phyloP scores from a whole-genome alignment of 371 early-diverging fungal genomes.

The Thermomucor indicae-seudaticae region DNA sequence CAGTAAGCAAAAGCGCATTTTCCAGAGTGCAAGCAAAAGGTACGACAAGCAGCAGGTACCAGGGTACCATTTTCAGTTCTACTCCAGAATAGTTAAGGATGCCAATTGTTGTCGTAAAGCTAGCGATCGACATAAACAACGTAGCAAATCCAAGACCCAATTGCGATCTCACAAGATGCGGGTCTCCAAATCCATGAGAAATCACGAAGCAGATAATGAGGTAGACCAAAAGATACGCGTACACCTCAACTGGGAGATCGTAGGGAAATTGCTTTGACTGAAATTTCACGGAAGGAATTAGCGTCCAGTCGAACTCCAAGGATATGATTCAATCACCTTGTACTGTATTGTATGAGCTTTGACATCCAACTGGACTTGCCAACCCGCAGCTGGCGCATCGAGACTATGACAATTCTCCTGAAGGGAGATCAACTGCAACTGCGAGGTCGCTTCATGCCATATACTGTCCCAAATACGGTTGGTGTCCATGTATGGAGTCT shows the following conservation, averaged over 20 bases:
- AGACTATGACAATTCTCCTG: background rate
- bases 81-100: conserved; percentile 16
- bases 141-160: conserved; percentile 65
- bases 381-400: background rate
- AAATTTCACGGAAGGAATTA: background rate
- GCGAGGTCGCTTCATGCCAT: conserved; percentile 32
- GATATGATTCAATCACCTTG: conserved; percentile 18
- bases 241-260: conserved; percentile 7
- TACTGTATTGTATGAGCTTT: conserved; percentile 18
- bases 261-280: conserved; percentile 13
- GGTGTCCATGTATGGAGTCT: conserved; percentile 6
- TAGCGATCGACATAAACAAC: conserved; percentile 33
- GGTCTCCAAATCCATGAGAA: conserved; percentile 52
- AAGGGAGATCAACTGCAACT: no score
- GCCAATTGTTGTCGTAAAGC: conserved; percentile 22
- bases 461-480: conserved; percentile 40
- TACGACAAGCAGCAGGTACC: conserved; percentile 64
- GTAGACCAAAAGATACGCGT: conserved; percentile 41
- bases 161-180: conserved; percentile 69
- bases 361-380: conserved; percentile 16
- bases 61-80: conserved; percentile 8
- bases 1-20: conserved; percentile 66
- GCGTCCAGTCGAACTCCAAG: background rate
- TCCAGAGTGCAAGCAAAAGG: conserved; percentile 69
- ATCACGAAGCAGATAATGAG: conserved; percentile 59